Evolutionary conservation across 352 stramenopile genomes (phyloP).

Genomic region (Phytophthora ohioensis): DNA sequence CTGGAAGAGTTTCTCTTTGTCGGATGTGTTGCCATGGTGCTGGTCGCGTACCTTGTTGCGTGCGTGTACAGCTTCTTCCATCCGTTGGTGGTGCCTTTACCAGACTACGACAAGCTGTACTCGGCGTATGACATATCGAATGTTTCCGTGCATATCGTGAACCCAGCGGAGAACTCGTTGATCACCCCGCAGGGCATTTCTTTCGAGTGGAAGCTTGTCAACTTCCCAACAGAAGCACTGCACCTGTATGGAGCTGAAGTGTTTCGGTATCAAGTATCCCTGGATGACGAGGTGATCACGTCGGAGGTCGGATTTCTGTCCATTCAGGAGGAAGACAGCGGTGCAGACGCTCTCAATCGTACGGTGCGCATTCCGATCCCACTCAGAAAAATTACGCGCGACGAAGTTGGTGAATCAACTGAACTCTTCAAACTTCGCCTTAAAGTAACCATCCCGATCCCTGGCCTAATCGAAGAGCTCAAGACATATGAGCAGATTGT

Average conservation of each 20-base stretch:
- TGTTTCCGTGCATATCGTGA: slow-evolving; percentile 46
- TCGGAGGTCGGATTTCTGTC: slow-evolving; percentile 52
- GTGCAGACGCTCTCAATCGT: slow-evolving; percentile 31
- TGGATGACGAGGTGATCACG: slow-evolving; percentile 45
- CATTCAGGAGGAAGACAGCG: slow-evolving; percentile 6
- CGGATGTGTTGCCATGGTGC: slow-evolving; percentile 28
- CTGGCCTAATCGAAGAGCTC: slow-evolving; percentile 37
- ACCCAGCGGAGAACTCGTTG: slow-evolving; percentile 30
- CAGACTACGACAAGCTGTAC: slow-evolving; percentile 44
- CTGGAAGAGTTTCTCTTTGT: slow-evolving; percentile 38
- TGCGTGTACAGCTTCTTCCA: slow-evolving; percentile 55
- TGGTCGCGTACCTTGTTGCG: slow-evolving; percentile 53
- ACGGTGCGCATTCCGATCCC: slow-evolving; percentile 53
- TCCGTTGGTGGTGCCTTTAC: slow-evolving; percentile 48
- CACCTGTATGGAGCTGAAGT: slow-evolving; percentile 50
- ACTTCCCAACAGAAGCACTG: slow-evolving; percentile 51
- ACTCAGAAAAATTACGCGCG: slow-evolving; percentile 30
- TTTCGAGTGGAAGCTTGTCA: slow-evolving; percentile 54
- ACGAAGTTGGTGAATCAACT: neutral
- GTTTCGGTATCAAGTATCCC: slow-evolving; percentile 51
- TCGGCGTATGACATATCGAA: slow-evolving; percentile 58
- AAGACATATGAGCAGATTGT: slow-evolving; percentile 38
- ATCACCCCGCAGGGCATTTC: slow-evolving; percentile 28
- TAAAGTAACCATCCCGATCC: slow-evolving; percentile 26
- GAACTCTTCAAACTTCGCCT: slow-evolving; percentile 34